Base-by-base conservation (phyloP, 805 yeast species). In the Kazachstania viticola region DNA sequence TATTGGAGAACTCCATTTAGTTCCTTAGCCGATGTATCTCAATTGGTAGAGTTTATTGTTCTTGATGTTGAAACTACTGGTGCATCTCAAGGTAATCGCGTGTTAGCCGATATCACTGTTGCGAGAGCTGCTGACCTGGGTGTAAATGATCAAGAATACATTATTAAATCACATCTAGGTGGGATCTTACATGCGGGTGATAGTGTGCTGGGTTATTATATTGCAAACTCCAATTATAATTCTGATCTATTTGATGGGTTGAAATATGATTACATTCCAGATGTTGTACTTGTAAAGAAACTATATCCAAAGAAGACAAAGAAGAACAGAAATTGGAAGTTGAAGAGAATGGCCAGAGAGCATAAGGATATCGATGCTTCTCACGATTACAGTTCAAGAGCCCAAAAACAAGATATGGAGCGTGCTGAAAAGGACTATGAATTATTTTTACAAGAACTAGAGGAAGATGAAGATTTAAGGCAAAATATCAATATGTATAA, bases 281-380 rank as follows among this genome's bases (percentile, higher is more conserved):
- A 87, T 46, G 94, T 87, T 31, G 70, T 84, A 1, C 57, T 87
- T 39, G 93, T 88, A 32, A 84, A 85, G 82, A 87, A 85, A 55
- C 71, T 72, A 59, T 88, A 85, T 64, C 69, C 76, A 27, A 77
- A 77, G 64, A 79, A 78, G 63, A 65, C 73, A 28, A 73, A 72
- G 64, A 78, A 73, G 63, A 62, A 70, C 42, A 79, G 78, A 71
- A 72, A 75, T 66, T 83, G 94, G 94, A 83, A 80, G 61, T 74
- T 88, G 61, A 81, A 82, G 75, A 79, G 97, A 69, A 87, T 88
- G 95, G 97, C 97, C 19, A 81, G 70, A 52, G 97, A 91, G 61
- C 93, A 88, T 62, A 72, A 73, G 42, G 96, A 87, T 45, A 73
- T 82, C 41, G 84, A 75, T 27, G 93, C 88, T 34, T 67, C 72